Evolutionary conservation across 2,329 filamentous ascomycete species (phyloP), one percentile per base, ranked within the genome.

Genomic region (Xylaria sp.): DNA sequence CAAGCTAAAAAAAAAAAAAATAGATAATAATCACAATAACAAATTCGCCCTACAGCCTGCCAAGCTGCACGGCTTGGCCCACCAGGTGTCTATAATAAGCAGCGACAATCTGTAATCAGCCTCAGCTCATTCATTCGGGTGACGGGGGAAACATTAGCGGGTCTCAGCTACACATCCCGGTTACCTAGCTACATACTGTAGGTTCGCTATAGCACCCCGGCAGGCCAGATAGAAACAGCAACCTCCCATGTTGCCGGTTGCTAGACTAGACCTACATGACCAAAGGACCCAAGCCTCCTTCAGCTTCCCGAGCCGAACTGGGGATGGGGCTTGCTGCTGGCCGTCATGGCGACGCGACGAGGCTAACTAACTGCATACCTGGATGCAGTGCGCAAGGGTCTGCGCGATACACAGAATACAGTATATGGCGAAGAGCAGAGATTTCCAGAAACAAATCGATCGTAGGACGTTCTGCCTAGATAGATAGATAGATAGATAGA

Each of bases 291-390:
- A 54, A 57, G 42, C 32, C 32, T 58, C 39, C 36, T 51, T 58
- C 60, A 67, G 64, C 64, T 54, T 56, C 24, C 47, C 54, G 57
- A 21, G 24, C 19, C 12, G 39, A 53, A 30, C 53, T 51, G 48
- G 36, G 51, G 59, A 39, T 55, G 64, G 67, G 67, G 64, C 64
- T 69, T 69, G 64, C 21, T n/a, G 59, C 59, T 61, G 17, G 50
- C 14, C 21, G 24, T 39, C 30, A 55, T 42, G 54, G 24, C 24
- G 58, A 56, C 47, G 64, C 60, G 57, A 64, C 55, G 63, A 69
- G 64, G 24, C 36, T 58, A 19, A 57, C 60, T 65, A 4, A 27
- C 53, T 27, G 21, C n/a, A 50, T 39, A 6, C 32, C 53, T 27
- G n/a, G 19, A 50, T 39, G 34, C 1, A 32, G 42, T 50, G 45